Conservation (phyloP, 331 rosid species). For the Malus hybrid region DNA sequence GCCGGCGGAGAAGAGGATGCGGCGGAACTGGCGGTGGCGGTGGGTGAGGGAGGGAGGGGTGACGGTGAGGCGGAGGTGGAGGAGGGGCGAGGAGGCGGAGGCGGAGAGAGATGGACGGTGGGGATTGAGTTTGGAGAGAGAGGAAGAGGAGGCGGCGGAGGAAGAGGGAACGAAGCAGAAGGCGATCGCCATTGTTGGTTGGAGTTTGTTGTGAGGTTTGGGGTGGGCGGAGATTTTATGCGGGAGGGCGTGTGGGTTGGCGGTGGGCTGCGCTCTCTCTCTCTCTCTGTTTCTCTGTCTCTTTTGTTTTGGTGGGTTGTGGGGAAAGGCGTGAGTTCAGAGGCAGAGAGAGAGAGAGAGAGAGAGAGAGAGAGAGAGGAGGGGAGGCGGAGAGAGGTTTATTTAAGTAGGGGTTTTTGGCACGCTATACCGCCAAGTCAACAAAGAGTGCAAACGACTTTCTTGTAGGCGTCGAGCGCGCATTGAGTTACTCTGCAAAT, state of each 20-base stretch:
- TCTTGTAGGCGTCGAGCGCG: not conserved
- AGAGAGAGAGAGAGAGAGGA: not conserved
- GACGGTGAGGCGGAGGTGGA: slow-evolving; percentile 21
- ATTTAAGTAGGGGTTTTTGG: not conserved
- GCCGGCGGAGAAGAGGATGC: slow-evolving; percentile 5
- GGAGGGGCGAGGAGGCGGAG: slow-evolving; percentile 11
- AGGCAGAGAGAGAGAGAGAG: not conserved
- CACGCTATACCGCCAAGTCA: not conserved
- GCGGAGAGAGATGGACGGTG: slow-evolving; percentile 4
- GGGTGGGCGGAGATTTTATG: not conserved
- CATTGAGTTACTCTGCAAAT: not conserved
- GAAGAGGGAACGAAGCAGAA: slow-evolving; percentile 35
- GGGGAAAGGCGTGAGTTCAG: not conserved
- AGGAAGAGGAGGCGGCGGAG: slow-evolving; percentile 6
- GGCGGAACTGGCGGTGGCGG: slow-evolving; percentile 8
- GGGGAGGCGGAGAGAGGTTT: not conserved
- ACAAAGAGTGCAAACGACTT: not conserved
- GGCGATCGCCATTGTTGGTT: slow-evolving; percentile 57
- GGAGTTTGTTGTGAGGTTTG: not conserved
- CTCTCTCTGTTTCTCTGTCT: not conserved
- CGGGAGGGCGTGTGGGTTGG: not conserved
- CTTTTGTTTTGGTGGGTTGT: not conserved
- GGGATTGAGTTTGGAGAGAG: slow-evolving; percentile 24
- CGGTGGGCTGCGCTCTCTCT: not conserved
- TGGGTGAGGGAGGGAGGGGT: slow-evolving; percentile 14